Percentiles rank a stretch among this genome's conserved stretches.
Conservation (phyloP, 352 stramenopile genomes). For the Phytophthora sansomeana region DNA sequence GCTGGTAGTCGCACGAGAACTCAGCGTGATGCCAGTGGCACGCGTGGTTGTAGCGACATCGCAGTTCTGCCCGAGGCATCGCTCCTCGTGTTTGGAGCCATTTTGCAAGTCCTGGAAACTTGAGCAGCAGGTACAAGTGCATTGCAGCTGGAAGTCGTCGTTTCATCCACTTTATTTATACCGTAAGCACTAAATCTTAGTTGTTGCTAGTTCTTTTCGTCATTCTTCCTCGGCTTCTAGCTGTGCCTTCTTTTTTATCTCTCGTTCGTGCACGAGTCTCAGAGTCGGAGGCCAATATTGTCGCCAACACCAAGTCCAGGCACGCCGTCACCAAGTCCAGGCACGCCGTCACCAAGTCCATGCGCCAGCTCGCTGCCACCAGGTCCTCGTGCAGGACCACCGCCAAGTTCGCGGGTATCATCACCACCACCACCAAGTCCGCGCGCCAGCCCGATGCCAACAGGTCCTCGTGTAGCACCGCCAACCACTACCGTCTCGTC, state of each 20-base stretch:
- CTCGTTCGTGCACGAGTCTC: constrained; percentile 67
- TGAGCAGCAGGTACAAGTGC: background rate
- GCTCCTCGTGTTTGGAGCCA: constrained; percentile 2
- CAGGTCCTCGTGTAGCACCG: too few relatives aligned
- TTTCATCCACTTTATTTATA: constrained; percentile 13
- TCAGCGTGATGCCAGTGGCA: constrained; percentile 5
- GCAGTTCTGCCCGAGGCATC: constrained; percentile 12
- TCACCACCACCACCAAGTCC: too few relatives aligned
- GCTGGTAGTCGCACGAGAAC: constrained; percentile 6
- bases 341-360: too few relatives aligned
- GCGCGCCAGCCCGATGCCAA: too few relatives aligned
- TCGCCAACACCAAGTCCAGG: too few relatives aligned
- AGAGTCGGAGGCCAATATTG: too few relatives aligned
- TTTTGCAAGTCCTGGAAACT: constrained; percentile 2
- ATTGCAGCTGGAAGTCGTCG: constrained; percentile 7
- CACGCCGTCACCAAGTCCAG: too few relatives aligned
- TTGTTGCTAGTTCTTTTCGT: constrained; percentile 63
- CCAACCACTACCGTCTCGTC: too few relatives aligned
- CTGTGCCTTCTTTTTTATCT: constrained; percentile 87
- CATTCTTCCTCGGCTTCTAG: constrained; percentile 86
- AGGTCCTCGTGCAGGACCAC: too few relatives aligned
- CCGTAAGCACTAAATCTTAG: too few relatives aligned
- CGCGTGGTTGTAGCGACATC: constrained; percentile 4
- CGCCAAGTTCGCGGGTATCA: too few relatives aligned
- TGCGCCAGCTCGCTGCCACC: too few relatives aligned